Percentiles rank a stretch among this genome's conserved stretches.
phyloP scores from a whole-genome alignment of 2,329 filamentous ascomycete genomes.

The Achaetomium macrosporum region DNA sequence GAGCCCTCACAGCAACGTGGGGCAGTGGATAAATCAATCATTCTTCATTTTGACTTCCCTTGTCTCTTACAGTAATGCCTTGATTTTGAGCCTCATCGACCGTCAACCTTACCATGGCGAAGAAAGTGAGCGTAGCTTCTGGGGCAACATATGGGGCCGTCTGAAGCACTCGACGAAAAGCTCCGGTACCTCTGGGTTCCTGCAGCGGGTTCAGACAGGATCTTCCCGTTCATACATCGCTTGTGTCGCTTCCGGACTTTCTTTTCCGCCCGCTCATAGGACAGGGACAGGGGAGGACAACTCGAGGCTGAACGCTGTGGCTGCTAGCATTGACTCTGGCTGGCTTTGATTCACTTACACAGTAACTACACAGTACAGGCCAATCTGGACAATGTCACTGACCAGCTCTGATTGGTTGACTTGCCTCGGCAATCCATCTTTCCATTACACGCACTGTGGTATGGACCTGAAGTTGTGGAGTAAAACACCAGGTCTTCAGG shows the following conservation, averaged over 20 bases:
- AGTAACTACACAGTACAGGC: neutral
- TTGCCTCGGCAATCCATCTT: too few species aligned
- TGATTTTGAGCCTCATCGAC: slow-evolving; percentile 15
- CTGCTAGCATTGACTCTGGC: neutral
- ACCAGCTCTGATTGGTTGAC: neutral
- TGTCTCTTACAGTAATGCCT: neutral
- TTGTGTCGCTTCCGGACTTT: slow-evolving; percentile 8
- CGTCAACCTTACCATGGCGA: neutral
- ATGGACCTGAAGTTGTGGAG: too few species aligned
- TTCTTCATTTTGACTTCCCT: slow-evolving; percentile 2
- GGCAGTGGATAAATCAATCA: slow-evolving; percentile 12
- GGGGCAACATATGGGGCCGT: too few species aligned
- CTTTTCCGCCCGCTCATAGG: neutral
- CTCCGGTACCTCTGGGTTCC: too few species aligned
- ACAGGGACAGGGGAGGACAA: neutral
- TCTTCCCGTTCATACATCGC: neutral
- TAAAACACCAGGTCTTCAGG: too few species aligned
- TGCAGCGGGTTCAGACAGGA: too few species aligned
- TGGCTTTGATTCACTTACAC: too few species aligned
- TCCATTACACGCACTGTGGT: too few species aligned
- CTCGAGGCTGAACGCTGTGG: neutral
- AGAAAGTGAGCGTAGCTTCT: too few species aligned
- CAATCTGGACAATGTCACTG: neutral
- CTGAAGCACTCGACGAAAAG: too few species aligned
- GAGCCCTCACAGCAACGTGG: neutral